Base-by-base conservation (phyloP, 352 stramenopile genomes). In the Phytophthora brassicae region DNA sequence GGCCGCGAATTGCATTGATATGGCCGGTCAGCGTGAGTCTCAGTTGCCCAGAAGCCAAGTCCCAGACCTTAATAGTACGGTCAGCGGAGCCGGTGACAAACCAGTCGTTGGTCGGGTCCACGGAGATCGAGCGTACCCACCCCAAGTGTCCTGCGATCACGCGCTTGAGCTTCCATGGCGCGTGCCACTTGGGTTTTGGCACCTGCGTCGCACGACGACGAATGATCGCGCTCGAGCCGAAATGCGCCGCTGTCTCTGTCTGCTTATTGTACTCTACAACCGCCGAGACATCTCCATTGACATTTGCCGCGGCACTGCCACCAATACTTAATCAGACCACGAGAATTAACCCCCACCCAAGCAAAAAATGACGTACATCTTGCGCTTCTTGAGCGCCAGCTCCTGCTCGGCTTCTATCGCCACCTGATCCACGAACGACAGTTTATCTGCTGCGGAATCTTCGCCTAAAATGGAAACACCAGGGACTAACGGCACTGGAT, bases 11-110 rank as follows among this genome's bases (percentile, higher is more conserved):
- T 16, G 95, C 90, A 71, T 97, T 98, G 72, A 99, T 99, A 69
- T 99, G 97, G 39, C 97, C 97, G 16, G 97, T 99, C 12, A 99
- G 76, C 3, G 97, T 99, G 26, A 99, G 86, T 79, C 98, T 98
- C n/a, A 99, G 82, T 50, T 98, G 97, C 33, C 97, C 97, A 0
- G 87, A 89, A 28, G 97, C 96, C 33, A 99, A 74, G 73, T 99
- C 97, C 95, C 97, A 99, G 24, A 90, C 82, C 81, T 99, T 99
- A 66, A 99, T 99, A 1, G 97, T 98, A 1, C 97, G 86, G 82
- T 99, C 98, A 17, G 92, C 94, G 0, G 91, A 92, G 46, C 97
- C 97, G 6, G 96, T 99, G 39, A 97, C 97, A 66, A 99, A 99
- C 91, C 94, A 99, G 63, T 99, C 90, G 74, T 99, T 99, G 16